Evolutionary conservation across 768 basidiomycete species (phyloP).

Genomic region (Filobasidium wieringae): DNA sequence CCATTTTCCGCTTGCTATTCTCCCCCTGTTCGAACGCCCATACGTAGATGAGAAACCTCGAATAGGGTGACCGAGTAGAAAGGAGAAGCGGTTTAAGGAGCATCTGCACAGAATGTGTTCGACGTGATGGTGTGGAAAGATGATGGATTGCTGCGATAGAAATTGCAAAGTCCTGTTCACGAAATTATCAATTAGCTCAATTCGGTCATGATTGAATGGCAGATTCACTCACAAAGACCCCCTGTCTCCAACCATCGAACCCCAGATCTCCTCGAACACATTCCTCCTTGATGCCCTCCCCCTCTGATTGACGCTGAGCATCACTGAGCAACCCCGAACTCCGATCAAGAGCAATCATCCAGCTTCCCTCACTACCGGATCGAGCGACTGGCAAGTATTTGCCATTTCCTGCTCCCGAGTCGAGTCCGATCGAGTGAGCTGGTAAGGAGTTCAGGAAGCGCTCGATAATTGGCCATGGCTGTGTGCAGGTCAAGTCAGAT

Average conservation of each 20-base stretch:
- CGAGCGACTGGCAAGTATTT: constrained; percentile 69
- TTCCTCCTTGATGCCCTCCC: constrained; percentile 38
- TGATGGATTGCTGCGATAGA: constrained; percentile 98
- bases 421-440: constrained; percentile 72
- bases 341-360: constrained; percentile 75
- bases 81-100: constrained; percentile 24
- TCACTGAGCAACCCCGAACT: constrained; percentile 66
- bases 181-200: too few relatives aligned
- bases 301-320: constrained; percentile 43
- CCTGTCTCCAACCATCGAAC: constrained; percentile 57
- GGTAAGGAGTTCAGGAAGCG: constrained; percentile 60
- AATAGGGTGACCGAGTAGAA: constrained; percentile 11
- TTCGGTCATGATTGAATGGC: too few relatives aligned
- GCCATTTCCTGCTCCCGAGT: constrained; percentile 93
- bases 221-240: constrained; percentile 57
- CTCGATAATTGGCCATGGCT: constrained; percentile 86
- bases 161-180: constrained; percentile 77
- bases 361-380: constrained; percentile 51
- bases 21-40: constrained; percentile 94
- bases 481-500: background rate
- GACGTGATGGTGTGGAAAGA: constrained; percentile 64
- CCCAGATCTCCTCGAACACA: constrained; percentile 61
- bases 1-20: constrained; percentile 61
- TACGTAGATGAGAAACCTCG: constrained; percentile 80
- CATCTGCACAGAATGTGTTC: constrained; percentile 51